phyloP scores from a whole-genome alignment of 1,139 yeast genomes.

The Suhomyces chickasaworum region DNA sequence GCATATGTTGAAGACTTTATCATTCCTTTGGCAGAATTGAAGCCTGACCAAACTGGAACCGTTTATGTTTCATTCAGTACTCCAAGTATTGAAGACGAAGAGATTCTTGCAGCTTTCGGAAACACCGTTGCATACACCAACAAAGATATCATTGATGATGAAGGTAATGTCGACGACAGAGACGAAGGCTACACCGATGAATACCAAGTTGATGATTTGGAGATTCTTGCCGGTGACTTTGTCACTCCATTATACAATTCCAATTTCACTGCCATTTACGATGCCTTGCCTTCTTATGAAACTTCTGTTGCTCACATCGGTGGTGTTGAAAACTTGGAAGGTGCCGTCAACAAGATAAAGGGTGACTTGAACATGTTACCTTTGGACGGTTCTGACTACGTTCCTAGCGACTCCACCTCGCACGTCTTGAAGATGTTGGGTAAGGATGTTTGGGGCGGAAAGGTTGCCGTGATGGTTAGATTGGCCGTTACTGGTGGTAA shows the following conservation, averaged over 20 bases:
- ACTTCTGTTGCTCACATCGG: conserved; percentile 42
- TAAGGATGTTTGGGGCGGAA: conserved; percentile 71
- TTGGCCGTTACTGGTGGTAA: conserved; percentile 71
- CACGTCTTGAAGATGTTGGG: conserved; percentile 85
- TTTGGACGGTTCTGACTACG: conserved; percentile 74
- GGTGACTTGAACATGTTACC: conserved; percentile 75
- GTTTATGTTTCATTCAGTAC: conserved; percentile 77
- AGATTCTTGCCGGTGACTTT: conserved; percentile 79
- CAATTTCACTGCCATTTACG: conserved; percentile 73
- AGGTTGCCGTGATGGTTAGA: conserved; percentile 69
- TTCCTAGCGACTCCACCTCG: conserved; percentile 58
- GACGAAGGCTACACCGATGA: conserved; percentile 95
- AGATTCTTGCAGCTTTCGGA: conserved; percentile 57
- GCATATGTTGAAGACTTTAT: conserved; percentile 69
- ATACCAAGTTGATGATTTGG: conserved; percentile 84
- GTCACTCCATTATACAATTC: conserved; percentile 77
- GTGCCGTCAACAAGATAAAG: conserved; percentile 50
- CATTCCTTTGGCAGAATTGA: conserved; percentile 70
- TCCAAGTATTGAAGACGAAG: conserved; percentile 46
- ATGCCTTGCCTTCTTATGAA: conserved; percentile 54
- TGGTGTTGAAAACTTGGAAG: conserved; percentile 35
- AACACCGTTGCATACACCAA: conserved; percentile 75
- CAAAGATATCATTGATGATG: conserved; percentile 77
- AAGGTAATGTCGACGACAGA: conserved; percentile 63
- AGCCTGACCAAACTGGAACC: conserved; percentile 71